Evolutionary conservation across 257 asterid genomes (phyloP), one percentile per base, ranked within the genome.

Genomic region (Przewalskia tangutica): DNA sequence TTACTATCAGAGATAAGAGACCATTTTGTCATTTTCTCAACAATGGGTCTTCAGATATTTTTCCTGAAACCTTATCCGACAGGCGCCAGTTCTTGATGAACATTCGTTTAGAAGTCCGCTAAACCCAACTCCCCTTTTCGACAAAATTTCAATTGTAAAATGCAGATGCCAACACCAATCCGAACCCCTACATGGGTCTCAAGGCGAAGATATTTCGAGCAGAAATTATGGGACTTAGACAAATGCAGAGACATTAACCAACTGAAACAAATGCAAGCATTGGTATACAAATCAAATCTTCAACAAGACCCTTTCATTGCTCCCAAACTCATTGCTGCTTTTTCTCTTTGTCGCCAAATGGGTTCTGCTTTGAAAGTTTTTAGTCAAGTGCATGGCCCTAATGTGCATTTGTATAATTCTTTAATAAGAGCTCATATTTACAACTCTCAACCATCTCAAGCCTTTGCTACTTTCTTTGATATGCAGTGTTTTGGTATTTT

Each of bases 131-230:
- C 34, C 17, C 4, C 2, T 68, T 42, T 10, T 18, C 66, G 18
- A 59, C n/a, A n/a, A 20, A 20, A 48, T 71, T 10, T 7, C 0
- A 70, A 44, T 71, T 71, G 11, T 12, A 73, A 85, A 82, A 95
- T 90, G 95, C 96, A 91, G 83, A 82, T 90, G 81, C 85, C 90
- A 17, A 58, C 88, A 53, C 90, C 97, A 59, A 80, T 77, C 77
- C 91, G 91, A 79, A 85, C 95, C n/a, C 97, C 97, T 56, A 48
- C 89, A 75, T 89, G 92, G 85, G 79, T 91, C 40, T 93, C 97
- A 51, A 75, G 84, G 58, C 90, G 98, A 55, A 87, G 98, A 80
- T 82, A 85, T 8, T 86, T 92, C 66, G 95, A 95, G 79, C 94
- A 86, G 34, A 89, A 89, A 53, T 84, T 95, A 10, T 80, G 90